phyloP scores from a whole-genome alignment of 2,329 filamentous ascomycete genomes.

The Xylaria sp. region DNA sequence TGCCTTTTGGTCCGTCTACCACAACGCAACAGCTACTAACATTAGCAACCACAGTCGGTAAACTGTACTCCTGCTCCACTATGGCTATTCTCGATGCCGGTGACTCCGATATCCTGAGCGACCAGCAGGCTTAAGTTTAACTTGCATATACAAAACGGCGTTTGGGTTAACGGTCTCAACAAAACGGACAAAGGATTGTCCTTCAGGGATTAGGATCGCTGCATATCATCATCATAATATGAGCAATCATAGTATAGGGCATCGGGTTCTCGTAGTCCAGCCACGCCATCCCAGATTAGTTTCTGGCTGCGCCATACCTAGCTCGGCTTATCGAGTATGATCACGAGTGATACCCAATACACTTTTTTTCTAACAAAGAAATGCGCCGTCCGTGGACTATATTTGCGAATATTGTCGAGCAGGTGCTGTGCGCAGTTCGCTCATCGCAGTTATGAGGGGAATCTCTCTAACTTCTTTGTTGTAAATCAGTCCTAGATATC shows the following conservation, averaged over 20 bases:
- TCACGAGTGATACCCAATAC: constrained; percentile 49
- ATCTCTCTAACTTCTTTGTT: background rate
- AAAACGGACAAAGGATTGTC: constrained; percentile 43
- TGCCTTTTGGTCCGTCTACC: background rate
- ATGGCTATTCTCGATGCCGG: constrained; percentile 97
- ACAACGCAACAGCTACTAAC: constrained; percentile 29
- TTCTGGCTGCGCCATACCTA: constrained; percentile 32
- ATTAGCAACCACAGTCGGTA: constrained; percentile 75
- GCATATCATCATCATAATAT: constrained; percentile 19
- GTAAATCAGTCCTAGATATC: background rate
- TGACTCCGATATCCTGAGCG: constrained; percentile 96
- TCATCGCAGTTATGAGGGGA: background rate
- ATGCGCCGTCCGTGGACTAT: background rate
- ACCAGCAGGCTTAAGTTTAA: constrained; percentile 70
- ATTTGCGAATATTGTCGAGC: too few relatives aligned
- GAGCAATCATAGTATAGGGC: constrained; percentile 34
- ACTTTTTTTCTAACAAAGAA: constrained; percentile 32
- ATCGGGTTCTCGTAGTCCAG: constrained; percentile 34
- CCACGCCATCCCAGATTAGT: constrained; percentile 23
- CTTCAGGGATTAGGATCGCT: constrained; percentile 31
- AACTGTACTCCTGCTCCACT: constrained; percentile 97
- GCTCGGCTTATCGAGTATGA: constrained; percentile 39
- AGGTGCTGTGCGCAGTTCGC: background rate
- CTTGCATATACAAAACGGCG: constrained; percentile 45
- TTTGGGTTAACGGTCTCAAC: constrained; percentile 47